phyloP scores from a whole-genome alignment of 192 early-diverging fungal genomes.

The Chytriomyces confervae region DNA sequence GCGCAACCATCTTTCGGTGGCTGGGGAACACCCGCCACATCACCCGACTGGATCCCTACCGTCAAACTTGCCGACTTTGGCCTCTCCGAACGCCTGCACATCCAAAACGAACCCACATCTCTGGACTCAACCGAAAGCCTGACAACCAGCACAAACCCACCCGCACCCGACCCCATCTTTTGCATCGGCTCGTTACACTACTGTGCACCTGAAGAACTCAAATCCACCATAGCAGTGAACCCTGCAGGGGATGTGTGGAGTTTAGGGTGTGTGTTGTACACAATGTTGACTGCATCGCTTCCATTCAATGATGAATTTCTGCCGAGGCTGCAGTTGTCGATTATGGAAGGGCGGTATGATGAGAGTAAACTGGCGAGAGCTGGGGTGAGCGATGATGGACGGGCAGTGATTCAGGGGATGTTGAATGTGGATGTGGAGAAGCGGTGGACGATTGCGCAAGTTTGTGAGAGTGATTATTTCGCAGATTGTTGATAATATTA shows the following conservation, averaged over 20 bases:
- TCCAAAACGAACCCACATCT: constrained; percentile 37
- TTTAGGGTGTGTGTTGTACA: constrained; percentile 75
- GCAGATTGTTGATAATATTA: not conserved
- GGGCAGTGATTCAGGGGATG: constrained; percentile 39
- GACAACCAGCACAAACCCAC: not conserved
- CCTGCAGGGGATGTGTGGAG: constrained; percentile 80
- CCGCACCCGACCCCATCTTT: constrained; percentile 35
- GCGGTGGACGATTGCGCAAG: constrained; percentile 39
- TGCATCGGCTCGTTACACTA: constrained; percentile 71
- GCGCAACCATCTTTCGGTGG: not conserved
- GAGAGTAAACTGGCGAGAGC: constrained; percentile 37
- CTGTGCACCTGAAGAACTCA: constrained; percentile 73
- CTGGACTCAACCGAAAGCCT: constrained; percentile 15
- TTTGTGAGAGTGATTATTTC: constrained; percentile 39
- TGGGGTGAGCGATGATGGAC: constrained; percentile 27
- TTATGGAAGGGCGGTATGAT: constrained; percentile 71
- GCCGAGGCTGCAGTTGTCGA: constrained; percentile 71
- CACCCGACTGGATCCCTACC: constrained; percentile 30
- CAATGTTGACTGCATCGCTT: constrained; percentile 70
- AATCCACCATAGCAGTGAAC: constrained; percentile 36
- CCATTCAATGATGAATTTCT: constrained; percentile 81
- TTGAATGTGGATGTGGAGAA: constrained; percentile 45
- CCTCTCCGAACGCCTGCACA: constrained; percentile 55
- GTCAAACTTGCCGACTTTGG: constrained; percentile 93
- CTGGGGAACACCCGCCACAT: too few species aligned